A percentile compares a stretch with the other conserved stretches of the same genome.
Evolutionary conservation across 768 basidiomycete genomes (phyloP).

Genomic region (Collybia sordida): DNA sequence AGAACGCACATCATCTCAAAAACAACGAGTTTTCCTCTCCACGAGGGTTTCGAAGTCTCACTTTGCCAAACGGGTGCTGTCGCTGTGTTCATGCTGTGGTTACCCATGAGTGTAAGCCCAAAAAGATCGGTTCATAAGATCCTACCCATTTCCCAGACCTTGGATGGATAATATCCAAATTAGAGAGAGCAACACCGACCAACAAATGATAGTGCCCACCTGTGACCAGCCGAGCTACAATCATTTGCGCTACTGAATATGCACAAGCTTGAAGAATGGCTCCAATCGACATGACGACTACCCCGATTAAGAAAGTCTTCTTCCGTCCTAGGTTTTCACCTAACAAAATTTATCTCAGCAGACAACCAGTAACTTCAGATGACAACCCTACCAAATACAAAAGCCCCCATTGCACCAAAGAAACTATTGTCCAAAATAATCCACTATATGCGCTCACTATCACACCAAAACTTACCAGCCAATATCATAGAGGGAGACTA

Average conservation of each 20-base stretch:
- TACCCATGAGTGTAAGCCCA: neutral
- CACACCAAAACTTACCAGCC: slow-evolving; percentile 34
- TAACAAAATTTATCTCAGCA: slow-evolving; percentile 3
- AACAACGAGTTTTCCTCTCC: slow-evolving; percentile 48
- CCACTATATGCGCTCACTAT: neutral
- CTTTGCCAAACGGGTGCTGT: slow-evolving; percentile 54
- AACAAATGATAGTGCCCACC: slow-evolving; percentile 28
- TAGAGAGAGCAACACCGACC: slow-evolving; percentile 34
- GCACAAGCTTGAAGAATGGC: slow-evolving; percentile 48
- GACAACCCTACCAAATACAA: slow-evolving; percentile 31
- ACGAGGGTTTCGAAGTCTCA: slow-evolving; percentile 47
- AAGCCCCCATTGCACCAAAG: slow-evolving; percentile 44
- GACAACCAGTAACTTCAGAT: neutral
- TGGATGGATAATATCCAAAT: neutral
- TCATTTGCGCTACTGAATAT: slow-evolving; percentile 45
- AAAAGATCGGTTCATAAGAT: neutral
- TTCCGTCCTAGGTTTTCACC: slow-evolving; percentile 45
- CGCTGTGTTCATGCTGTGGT: slow-evolving; percentile 42
- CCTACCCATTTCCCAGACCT: slow-evolving; percentile 48
- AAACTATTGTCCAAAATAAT: slow-evolving; percentile 27
- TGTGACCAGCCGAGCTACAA: slow-evolving; percentile 47
- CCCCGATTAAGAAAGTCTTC: slow-evolving; percentile 48
- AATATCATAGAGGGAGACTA: slow-evolving; percentile 52
- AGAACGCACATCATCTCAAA: slow-evolving; percentile 46
- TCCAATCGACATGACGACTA: slow-evolving; percentile 52